A percentile compares a stretch with the other conserved stretches of the same genome.
Conservation (phyloP, 176 grass and related monocot genomes). For the Phoenix dactylifera region DNA sequence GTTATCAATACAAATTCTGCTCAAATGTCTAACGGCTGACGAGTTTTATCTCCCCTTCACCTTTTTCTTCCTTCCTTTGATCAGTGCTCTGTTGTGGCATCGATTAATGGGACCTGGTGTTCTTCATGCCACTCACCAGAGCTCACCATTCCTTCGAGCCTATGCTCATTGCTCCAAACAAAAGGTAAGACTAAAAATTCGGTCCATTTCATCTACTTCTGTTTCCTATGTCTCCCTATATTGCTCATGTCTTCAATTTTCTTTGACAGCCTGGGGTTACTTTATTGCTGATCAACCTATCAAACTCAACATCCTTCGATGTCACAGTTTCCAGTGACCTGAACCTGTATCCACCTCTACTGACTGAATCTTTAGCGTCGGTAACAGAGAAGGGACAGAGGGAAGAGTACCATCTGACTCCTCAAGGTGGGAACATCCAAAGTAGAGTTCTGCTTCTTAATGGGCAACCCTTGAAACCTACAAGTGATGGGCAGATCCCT, state of each 20-base stretch:
- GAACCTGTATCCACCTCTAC: constrained; percentile 18
- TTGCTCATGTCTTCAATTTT: no score
- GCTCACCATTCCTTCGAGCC: constrained; percentile 33
- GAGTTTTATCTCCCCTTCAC: background rate
- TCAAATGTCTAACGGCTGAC: background rate
- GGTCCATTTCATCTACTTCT: background rate
- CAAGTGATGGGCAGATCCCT: constrained; percentile 26
- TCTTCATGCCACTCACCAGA: constrained; percentile 14
- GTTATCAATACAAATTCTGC: no score
- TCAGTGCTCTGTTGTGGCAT: constrained; percentile 45
- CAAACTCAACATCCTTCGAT: constrained; percentile 41
- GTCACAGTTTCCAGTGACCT: constrained; percentile 31
- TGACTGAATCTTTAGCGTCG: background rate
- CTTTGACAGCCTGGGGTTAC: constrained; percentile 31
- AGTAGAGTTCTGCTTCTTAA: constrained; percentile 46
- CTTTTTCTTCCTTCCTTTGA: background rate
- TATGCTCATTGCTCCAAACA: constrained; percentile 57
- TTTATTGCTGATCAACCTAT: constrained; percentile 49
- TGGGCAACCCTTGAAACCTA: constrained; percentile 28
- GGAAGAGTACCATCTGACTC: constrained; percentile 50
- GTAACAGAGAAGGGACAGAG: constrained; percentile 12
- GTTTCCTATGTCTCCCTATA: background rate
- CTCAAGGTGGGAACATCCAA: constrained; percentile 33
- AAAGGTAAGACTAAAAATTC: constrained; percentile 12
- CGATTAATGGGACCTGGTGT: constrained; percentile 40